These are phyloP conservation scores for Ajuga chamaepitys DNA, from an alignment of 257 asterid genomes.

Conservation along the genomic window DNA sequence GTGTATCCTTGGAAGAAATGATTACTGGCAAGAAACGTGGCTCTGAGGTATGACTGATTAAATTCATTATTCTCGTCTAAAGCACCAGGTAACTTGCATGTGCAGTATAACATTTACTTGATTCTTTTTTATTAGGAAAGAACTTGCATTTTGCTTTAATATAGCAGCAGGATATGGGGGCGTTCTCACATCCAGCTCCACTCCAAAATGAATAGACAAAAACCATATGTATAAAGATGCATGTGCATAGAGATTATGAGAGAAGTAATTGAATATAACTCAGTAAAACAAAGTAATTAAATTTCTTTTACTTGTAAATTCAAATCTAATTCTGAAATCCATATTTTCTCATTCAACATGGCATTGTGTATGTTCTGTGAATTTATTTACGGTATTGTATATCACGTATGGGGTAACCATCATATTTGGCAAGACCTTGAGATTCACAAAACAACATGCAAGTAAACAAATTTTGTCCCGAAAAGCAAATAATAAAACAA, in stretches of 20 bases:
- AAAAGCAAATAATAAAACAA: neutral
- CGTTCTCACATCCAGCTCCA: neutral
- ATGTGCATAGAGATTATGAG: neutral
- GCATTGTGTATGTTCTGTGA: neutral
- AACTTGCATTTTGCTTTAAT: neutral
- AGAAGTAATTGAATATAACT: no score
- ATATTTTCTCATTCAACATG: neutral
- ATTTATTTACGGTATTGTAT: neutral
- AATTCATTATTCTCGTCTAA: neutral
- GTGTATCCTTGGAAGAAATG: conserved; percentile 71
- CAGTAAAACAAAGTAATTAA: neutral
- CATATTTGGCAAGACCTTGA: neutral
- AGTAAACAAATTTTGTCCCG: neutral
- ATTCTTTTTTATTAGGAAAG: neutral
- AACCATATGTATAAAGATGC: neutral
- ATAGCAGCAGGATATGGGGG: neutral
- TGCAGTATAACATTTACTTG: neutral
- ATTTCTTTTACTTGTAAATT: neutral
- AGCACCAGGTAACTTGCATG: neutral
- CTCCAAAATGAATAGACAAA: neutral
- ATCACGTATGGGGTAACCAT: neutral
- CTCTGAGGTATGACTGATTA: conserved; percentile 43
- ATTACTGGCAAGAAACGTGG: conserved; percentile 41
- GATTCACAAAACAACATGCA: neutral
- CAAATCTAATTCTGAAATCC: neutral